Percentiles rank a stretch among this genome's conserved stretches.
Evolutionary conservation across 768 basidiomycete genomes (phyloP).

Genomic region (Boletellus ananas): DNA sequence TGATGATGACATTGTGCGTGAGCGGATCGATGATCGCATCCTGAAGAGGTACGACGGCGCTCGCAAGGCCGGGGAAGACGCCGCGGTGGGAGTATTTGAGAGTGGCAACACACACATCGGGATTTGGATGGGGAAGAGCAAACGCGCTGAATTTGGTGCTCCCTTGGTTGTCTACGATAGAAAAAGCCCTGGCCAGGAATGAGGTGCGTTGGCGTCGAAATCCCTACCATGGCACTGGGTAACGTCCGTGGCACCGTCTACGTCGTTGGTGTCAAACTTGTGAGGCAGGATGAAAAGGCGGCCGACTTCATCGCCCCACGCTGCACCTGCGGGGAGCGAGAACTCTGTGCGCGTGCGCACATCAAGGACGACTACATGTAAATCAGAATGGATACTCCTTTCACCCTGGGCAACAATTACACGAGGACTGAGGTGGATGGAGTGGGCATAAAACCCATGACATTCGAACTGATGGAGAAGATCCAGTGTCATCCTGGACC

Average conservation of each 20-base stretch:
- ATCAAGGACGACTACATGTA: too few species aligned
- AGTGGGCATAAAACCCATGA: too few species aligned
- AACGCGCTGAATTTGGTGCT: slow-evolving; percentile 13
- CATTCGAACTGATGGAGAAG: too few species aligned
- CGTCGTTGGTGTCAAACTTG: too few species aligned
- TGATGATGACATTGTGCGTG: slow-evolving; percentile 11
- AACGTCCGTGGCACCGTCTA: neutral
- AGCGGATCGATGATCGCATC: slow-evolving; percentile 7
- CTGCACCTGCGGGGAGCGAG: too few species aligned
- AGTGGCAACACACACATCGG: neutral
- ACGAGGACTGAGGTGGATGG: too few species aligned
- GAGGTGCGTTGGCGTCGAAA: slow-evolving; percentile 24
- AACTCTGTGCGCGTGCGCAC: too few species aligned
- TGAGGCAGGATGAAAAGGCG: neutral
- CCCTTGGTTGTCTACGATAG: neutral
- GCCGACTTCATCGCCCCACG: slow-evolving; percentile 5
- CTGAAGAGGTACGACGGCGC: slow-evolving; percentile 4
- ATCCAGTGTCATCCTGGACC: too few species aligned
- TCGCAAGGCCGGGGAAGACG: neutral
- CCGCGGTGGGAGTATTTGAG: slow-evolving; percentile 12
- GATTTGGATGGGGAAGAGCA: slow-evolving; percentile 1
- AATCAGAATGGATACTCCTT: too few species aligned
- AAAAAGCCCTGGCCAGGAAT: slow-evolving; percentile 10
- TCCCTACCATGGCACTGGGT: neutral
- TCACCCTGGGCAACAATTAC: too few species aligned